Base-by-base conservation (phyloP, 2,329 filamentous ascomycete genomes). In the Endocalyx cinctus region DNA sequence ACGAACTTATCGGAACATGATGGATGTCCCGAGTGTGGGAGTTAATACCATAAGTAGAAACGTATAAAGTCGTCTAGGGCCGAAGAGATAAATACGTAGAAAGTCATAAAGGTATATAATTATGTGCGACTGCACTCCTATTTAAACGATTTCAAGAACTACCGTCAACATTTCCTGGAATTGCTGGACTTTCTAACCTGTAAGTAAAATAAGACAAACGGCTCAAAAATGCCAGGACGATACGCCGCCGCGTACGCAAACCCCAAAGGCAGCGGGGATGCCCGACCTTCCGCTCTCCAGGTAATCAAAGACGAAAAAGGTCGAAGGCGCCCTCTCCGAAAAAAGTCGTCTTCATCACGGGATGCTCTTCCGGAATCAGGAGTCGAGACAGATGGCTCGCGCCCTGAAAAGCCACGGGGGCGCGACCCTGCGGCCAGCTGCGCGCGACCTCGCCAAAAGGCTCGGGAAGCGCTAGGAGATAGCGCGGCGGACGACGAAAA, bases 381-480 rank as follows among this genome's bases (percentile, higher is more conserved):
- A 6, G 23, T 37, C 26, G 37, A 40, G 19, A 40, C 34, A 5
- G 40, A 28, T 29, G 10, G 37, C 39, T 2, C 37, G 37, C 27
- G 31, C n/a, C n/a, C n/a, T n/a, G n/a, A n/a, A n/a, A 34, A 25
- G 23, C 34, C 11, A 67, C 69, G 0, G 68, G 69, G n/a, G n/a
- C 8, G 66, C 67, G 8, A 64, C 51, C 17, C 42, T 70, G 29
- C 70, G 59, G 45, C 48, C 62, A 8, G 66, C 66, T 3, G 66
- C 57, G 2, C 59, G 69, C 10, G 53, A 70, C 40, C 57, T 60
- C 13, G 44, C n/a, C n/a, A 59, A 17, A 54, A 52, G 38, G 62
- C 47, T 7, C 45, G 52, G 15, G 43, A 41, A 4, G 55, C 55
- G 4, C 47, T 61, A 30, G 44, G 43, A 23, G 42, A 51, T 17